Evolutionary conservation across 1,284 basidiomycete species (phyloP).

Genomic region (Peniophora sp.): DNA sequence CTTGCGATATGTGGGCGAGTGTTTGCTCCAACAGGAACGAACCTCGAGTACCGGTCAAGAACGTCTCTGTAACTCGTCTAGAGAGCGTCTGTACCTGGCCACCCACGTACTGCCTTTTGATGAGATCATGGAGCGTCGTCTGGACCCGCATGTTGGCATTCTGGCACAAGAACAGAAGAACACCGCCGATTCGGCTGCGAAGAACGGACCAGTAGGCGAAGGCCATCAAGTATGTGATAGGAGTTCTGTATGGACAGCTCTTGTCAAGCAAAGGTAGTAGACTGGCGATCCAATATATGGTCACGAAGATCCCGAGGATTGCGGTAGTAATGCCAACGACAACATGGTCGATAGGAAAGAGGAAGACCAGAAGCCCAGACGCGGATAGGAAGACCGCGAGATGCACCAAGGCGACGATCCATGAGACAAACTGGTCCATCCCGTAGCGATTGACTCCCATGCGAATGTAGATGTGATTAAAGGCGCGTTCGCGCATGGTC

Average conservation of each 20-base stretch:
- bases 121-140: too few relatives aligned
- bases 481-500: conserved; percentile 29
- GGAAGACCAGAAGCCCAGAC: conserved; percentile 30
- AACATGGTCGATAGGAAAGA: conserved; percentile 23
- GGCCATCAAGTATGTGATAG: conserved; percentile 26
- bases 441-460: conserved; percentile 26
- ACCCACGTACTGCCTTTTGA: too few relatives aligned
- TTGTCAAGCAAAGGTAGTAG: conserved; percentile 25
- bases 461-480: conserved; percentile 16
- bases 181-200: too few relatives aligned
- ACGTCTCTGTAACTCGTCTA: too few relatives aligned
- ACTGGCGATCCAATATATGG: conserved; percentile 25
- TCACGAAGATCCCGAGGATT: conserved; percentile 21
- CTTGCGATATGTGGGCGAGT: too few relatives aligned
- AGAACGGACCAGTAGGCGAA: too few relatives aligned
- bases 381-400: conserved; percentile 33
- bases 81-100: too few relatives aligned
- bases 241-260: conserved; percentile 30
- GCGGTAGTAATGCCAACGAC: conserved; percentile 26
- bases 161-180: too few relatives aligned
- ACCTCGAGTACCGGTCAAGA: too few relatives aligned
- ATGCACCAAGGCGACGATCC: conserved; percentile 32
- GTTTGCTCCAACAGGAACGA: too few relatives aligned
- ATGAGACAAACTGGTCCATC: conserved; percentile 28
- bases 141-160: too few relatives aligned